Percentiles rank a stretch among this genome's conserved stretches.
phyloP scores from a whole-genome alignment of 805 yeast species.

The Vanderwaltozyma tropicalis region DNA sequence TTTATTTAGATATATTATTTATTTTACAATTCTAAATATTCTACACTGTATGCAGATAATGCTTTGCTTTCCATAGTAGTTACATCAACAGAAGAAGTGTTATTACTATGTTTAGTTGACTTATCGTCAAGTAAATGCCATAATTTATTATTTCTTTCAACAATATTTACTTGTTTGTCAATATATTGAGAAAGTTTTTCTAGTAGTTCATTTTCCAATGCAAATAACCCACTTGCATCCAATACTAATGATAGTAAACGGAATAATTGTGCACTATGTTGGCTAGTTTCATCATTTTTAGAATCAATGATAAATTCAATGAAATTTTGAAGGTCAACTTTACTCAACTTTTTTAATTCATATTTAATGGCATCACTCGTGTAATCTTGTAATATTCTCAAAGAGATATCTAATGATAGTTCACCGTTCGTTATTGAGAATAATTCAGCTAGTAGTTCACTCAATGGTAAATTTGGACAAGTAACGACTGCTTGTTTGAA shows the following conservation, averaged over 20 bases:
- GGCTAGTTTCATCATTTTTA: constrained; percentile 13
- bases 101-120: constrained; percentile 2
- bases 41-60: constrained; percentile 23
- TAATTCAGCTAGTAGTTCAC: constrained; percentile 54
- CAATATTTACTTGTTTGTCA: constrained; percentile 18
- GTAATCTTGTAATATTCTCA: constrained; percentile 57
- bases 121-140: constrained; percentile 20
- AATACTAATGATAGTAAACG: constrained; percentile 24
- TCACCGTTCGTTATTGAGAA: constrained; percentile 47
- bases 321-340: constrained; percentile 25
- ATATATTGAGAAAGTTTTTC: constrained; percentile 17
- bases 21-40: constrained; percentile 18
- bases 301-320: constrained; percentile 25
- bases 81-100: constrained; percentile 3
- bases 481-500: constrained; percentile 76
- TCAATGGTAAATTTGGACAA: constrained; percentile 56
- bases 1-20: background rate
- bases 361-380: constrained; percentile 48
- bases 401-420: constrained; percentile 55
- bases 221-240: constrained; percentile 29
- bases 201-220: constrained; percentile 21
- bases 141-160: constrained; percentile 23
- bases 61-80: constrained; percentile 8
- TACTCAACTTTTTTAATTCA: constrained; percentile 28
- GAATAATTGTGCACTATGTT: constrained; percentile 20